These are phyloP conservation scores for Setaria italica DNA, from an alignment of 202 grass and related monocot species.

Conservation along the genomic window DNA sequence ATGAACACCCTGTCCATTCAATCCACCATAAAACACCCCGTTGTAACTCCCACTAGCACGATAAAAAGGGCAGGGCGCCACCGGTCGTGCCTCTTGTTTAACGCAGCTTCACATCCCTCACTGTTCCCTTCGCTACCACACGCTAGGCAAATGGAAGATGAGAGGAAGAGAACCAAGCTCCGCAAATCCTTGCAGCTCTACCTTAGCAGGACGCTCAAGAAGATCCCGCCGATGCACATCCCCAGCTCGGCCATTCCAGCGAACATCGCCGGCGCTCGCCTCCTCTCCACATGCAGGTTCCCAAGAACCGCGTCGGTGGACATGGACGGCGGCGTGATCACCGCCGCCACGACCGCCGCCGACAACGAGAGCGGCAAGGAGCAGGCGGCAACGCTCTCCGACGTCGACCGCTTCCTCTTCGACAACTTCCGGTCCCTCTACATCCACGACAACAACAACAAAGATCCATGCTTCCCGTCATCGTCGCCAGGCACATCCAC, in stretches of 20 bases:
- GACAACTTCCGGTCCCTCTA: constrained; percentile 72
- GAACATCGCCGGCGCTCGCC: constrained; percentile 32
- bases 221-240: constrained; percentile 58
- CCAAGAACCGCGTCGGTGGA: constrained; percentile 59
- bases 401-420: constrained; percentile 67
- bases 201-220: constrained; percentile 75
- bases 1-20: constrained; percentile 39
- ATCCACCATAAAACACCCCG: constrained; percentile 17
- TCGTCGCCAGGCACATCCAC: constrained; percentile 31
- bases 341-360: too few species aligned
- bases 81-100: neutral
- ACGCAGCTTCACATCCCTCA: neutral
- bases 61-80: constrained; percentile 7
- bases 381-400: constrained; percentile 59
- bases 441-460: constrained; percentile 27
- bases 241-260: constrained; percentile 28
- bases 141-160: constrained; percentile 27
- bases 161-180: constrained; percentile 49
- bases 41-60: constrained; percentile 30
- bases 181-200: constrained; percentile 63
- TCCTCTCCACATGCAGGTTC: constrained; percentile 66
- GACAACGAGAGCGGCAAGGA: neutral
- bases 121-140: neutral
- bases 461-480: neutral
- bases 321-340: constrained; percentile 12